Conservation (phyloP, 2,329 filamentous ascomycete species). For the Apiospora phragmitis region DNA sequence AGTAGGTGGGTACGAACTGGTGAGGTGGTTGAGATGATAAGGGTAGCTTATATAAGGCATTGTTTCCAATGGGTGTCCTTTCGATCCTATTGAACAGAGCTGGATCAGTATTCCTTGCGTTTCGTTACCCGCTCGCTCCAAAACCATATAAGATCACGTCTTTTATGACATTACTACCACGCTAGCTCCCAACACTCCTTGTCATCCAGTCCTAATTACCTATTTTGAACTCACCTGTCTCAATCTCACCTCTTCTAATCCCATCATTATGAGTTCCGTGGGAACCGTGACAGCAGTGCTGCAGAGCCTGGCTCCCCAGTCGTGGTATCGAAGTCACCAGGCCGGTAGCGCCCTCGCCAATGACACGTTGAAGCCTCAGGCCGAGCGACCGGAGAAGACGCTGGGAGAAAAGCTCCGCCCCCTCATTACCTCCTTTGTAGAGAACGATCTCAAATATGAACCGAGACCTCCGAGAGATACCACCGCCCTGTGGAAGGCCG, state of each 20-base stretch:
- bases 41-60: not conserved
- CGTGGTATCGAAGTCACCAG: not conserved
- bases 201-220: not conserved
- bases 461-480: not conserved
- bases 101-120: not conserved
- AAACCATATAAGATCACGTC: not conserved
- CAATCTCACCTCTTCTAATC: not conserved
- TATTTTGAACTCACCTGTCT: not conserved
- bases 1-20: not conserved
- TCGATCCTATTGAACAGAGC: not conserved
- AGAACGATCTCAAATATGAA: not conserved
- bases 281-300: not conserved
- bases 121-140: not conserved
- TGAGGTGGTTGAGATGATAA: not conserved
- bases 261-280: not conserved
- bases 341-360: not conserved
- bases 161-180: not conserved
- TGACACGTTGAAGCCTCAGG: not conserved
- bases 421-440: not conserved
- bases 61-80: not conserved
- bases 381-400: not conserved
- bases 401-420: not conserved
- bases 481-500: not conserved
- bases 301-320: not conserved
- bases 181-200: too few species aligned